Evolutionary conservation across 1,139 yeast genomes (phyloP), one percentile per base, ranked within the genome.

Genomic region (Torulaspora pretoriensis): DNA sequence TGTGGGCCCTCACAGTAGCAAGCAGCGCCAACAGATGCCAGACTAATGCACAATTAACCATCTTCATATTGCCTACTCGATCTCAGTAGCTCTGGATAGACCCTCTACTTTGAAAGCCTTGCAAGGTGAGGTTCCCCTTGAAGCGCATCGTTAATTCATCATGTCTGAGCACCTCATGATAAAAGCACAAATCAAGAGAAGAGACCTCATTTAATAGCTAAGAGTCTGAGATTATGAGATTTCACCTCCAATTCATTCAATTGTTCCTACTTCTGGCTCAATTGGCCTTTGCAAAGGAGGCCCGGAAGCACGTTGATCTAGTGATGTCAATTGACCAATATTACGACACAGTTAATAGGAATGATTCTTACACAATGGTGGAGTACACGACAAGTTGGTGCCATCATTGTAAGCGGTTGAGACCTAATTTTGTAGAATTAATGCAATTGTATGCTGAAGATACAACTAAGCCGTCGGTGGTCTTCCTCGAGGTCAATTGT

Each of bases 321-420:
- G 47, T 55, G 5, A 42, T 43, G 33, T 49, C 56, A 8, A 36
- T 54, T 13, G 59, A 55, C 16, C 56, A 61, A 17, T 63, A 59
- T 44, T 61, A 60, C 36, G 59, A 59, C 23, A 42, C 48, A 6
- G 56, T 52, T 8, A 57, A 61, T 42, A 55, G 49, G 19, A 43
- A 49, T 8, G 45, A 49, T 17, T 43, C 59, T 3, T 62, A 57
- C 42, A 60, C 64, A 1, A 55, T 64, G 34, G 61, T 77, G 45
- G 72, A 77, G 60, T 76, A 77, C 64, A 75, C 78, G 75, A 56
- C 80, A 68, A 62, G 53, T 6, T 78, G 82, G 83, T 78, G 83
- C 68, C 86, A 87, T 16, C 87, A 84, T 69, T 85, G 94, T 68
- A 79, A 81, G 68, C 74, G 69, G 54, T 71, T 84, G 61, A 79